These are phyloP conservation scores for Scytalidium sp. DNA, from an alignment of 2,329 filamentous ascomycete species.

Conservation along the genomic window DNA sequence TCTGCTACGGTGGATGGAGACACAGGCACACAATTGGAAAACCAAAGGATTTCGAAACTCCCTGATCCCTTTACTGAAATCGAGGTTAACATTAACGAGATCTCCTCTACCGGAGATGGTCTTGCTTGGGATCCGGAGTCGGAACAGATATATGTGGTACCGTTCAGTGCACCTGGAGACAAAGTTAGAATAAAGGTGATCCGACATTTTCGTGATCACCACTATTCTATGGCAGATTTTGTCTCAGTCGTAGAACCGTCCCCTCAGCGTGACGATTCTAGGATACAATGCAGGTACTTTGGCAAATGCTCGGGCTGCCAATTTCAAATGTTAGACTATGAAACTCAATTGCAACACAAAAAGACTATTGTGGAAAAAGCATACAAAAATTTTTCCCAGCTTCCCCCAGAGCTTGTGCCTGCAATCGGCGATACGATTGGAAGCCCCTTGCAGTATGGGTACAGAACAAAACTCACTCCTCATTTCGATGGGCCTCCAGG, in stretches of 20 bases:
- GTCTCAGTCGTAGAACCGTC: slow-evolving; percentile 73
- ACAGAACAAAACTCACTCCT: slow-evolving; percentile 94
- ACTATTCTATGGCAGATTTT: slow-evolving; percentile 79
- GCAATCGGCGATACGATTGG: slow-evolving; percentile 79
- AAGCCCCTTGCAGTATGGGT: slow-evolving; percentile 86
- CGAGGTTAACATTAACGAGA: slow-evolving; percentile 73
- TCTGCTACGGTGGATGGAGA: slow-evolving; percentile 16
- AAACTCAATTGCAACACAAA: slow-evolving; percentile 83
- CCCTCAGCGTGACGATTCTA: slow-evolving; percentile 70
- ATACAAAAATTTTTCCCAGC: slow-evolving; percentile 84
- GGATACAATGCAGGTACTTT: slow-evolving; percentile 85
- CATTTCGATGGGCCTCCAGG: slow-evolving; percentile 81
- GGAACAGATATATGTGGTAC: slow-evolving; percentile 74
- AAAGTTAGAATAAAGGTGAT: slow-evolving; percentile 74
- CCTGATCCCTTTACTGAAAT: slow-evolving; percentile 72
- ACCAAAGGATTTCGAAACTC: slow-evolving; percentile 31
- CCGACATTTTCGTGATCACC: slow-evolving; percentile 61
- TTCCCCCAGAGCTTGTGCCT: slow-evolving; percentile 73
- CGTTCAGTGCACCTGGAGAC: slow-evolving; percentile 87
- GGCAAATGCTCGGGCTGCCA: slow-evolving; percentile 86
- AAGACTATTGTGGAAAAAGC: slow-evolving; percentile 84
- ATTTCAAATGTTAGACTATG: slow-evolving; percentile 94
- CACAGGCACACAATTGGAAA: slow-evolving; percentile 1
- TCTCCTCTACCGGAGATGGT: slow-evolving; percentile 92
- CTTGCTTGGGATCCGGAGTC: slow-evolving; percentile 69